phyloP scores from a whole-genome alignment of 495 filamentous ascomycete genomes.

The Penicillium turbatum region DNA sequence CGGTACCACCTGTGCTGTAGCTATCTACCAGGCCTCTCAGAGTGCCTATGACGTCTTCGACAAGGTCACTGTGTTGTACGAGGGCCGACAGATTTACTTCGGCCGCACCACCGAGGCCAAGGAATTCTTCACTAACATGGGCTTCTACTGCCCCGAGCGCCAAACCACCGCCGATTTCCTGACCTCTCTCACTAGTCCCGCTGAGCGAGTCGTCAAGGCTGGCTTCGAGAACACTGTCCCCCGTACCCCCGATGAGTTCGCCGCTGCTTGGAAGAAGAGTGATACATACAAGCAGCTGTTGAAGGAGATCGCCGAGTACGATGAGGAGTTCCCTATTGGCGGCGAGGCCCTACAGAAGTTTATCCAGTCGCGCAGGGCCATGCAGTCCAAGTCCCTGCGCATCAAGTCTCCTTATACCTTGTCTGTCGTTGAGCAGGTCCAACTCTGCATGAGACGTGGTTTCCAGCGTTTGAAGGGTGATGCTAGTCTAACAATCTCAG shows the following conservation, averaged over 20 bases:
- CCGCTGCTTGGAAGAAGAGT: constrained; percentile 56
- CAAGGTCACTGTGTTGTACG: constrained; percentile 59
- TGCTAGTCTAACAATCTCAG: constrained; percentile 65
- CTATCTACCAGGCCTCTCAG: constrained; percentile 81
- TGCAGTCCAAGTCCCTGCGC: constrained; percentile 42
- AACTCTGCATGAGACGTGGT: constrained; percentile 48
- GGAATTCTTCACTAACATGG: constrained; percentile 62
- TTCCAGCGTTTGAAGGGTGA: constrained; percentile 66
- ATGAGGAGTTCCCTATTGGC: constrained; percentile 39
- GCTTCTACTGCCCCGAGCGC: constrained; percentile 58
- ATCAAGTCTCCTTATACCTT: constrained; percentile 46
- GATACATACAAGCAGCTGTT: constrained; percentile 47
- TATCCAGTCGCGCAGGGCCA: constrained; percentile 37
- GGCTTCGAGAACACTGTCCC: constrained; percentile 66
- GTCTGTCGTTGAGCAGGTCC: constrained; percentile 44
- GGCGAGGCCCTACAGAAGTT: constrained; percentile 40
- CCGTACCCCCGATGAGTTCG: constrained; percentile 69
- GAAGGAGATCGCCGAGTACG: constrained; percentile 52
- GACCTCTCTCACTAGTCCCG: constrained; percentile 66
- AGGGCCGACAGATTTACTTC: constrained; percentile 66
- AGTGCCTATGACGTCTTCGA: constrained; percentile 71
- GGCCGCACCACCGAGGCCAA: constrained; percentile 57
- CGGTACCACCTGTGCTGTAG: constrained; percentile 72
- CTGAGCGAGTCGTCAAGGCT: constrained; percentile 58
- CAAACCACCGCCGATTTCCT: constrained; percentile 73